phyloP scores from a whole-genome alignment of 805 yeast genomes.

The Yarrowia alimentaria region DNA sequence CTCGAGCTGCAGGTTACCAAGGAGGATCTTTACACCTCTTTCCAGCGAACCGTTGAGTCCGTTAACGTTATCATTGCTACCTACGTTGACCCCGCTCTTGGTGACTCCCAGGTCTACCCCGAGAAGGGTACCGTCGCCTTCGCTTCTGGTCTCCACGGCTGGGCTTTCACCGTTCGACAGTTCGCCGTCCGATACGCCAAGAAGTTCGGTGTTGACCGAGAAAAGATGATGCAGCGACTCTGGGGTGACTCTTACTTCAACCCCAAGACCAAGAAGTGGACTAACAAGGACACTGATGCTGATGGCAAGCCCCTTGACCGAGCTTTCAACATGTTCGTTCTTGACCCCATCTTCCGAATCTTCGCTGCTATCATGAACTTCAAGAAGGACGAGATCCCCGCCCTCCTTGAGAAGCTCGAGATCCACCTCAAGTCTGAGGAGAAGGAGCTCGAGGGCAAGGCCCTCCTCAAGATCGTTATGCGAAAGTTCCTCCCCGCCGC shows the following conservation, averaged over 20 bases:
- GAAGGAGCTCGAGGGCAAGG: constrained; percentile 98
- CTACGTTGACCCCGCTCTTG: constrained; percentile 82
- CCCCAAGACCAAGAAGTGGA: constrained; percentile 99
- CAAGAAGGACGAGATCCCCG: constrained; percentile 95
- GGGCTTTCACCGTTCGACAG: constrained; percentile 99
- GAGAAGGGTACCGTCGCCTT: constrained; percentile 98
- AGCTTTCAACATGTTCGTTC: constrained; percentile 98
- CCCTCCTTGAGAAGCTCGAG: constrained; percentile 89
- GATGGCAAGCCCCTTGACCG: constrained; percentile 94
- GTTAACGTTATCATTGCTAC: constrained; percentile 98
- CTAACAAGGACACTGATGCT: constrained; percentile 92
- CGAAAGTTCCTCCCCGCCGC: constrained; percentile 99
- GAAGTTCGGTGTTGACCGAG: constrained; percentile 98
- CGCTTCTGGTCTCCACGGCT: constrained; percentile 99
- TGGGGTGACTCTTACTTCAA: constrained; percentile 99
- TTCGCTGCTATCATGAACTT: constrained; percentile 97
- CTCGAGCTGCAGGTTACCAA: constrained; percentile 97
- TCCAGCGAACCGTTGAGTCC: constrained; percentile 98
- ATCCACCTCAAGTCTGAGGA: constrained; percentile 92
- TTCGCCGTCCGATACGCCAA: constrained; percentile 96
- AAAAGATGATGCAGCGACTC: constrained; percentile 97
- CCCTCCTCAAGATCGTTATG: constrained; percentile 96
- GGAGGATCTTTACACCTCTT: constrained; percentile 98
- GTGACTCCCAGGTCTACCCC: constrained; percentile 99
- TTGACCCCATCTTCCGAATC: constrained; percentile 98